Percentiles rank a stretch among this genome's conserved stretches.
phyloP scores from a whole-genome alignment of 2,329 filamentous ascomycete genomes.

The Hortaea sp. region DNA sequence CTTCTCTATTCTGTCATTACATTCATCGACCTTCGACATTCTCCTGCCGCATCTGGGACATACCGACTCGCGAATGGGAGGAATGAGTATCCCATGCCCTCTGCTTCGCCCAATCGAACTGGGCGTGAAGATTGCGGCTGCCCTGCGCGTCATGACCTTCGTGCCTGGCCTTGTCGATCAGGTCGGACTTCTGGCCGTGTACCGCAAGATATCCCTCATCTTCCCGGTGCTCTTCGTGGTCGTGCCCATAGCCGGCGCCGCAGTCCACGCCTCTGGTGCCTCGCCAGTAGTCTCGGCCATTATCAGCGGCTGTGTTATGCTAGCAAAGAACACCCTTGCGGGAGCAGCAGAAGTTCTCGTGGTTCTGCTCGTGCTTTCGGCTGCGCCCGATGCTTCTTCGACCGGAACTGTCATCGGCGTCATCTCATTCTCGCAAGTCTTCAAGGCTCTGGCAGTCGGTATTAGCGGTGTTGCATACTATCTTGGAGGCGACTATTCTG shows the following conservation, averaged over 20 bases:
- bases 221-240: constrained; percentile 32
- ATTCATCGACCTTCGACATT: constrained; percentile 43
- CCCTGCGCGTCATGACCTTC: constrained; percentile 27
- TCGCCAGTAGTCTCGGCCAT: constrained; percentile 25
- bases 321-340: constrained; percentile 34
- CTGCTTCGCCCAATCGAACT: constrained; percentile 34
- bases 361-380: constrained; percentile 37
- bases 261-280: constrained; percentile 22
- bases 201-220: constrained; percentile 30
- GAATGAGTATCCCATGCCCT: constrained; percentile 37
- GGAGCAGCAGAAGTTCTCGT: constrained; percentile 34
- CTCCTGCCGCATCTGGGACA: constrained; percentile 39
- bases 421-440: constrained; percentile 36
- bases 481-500: constrained; percentile 33
- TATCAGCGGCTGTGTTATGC: constrained; percentile 30
- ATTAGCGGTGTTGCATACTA: constrained; percentile 37
- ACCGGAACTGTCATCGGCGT: constrained; percentile 40
- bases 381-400: constrained; percentile 37
- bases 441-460: constrained; percentile 38
- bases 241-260: constrained; percentile 30
- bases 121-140: constrained; percentile 32
- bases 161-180: constrained; percentile 29
- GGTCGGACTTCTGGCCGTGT: constrained; percentile 33
- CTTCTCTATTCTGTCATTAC: constrained; percentile 46
- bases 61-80: constrained; percentile 33